These are phyloP conservation scores for Eucalyptus brandiana DNA, from an alignment of 345 rosid genomes.

Conservation along the genomic window DNA sequence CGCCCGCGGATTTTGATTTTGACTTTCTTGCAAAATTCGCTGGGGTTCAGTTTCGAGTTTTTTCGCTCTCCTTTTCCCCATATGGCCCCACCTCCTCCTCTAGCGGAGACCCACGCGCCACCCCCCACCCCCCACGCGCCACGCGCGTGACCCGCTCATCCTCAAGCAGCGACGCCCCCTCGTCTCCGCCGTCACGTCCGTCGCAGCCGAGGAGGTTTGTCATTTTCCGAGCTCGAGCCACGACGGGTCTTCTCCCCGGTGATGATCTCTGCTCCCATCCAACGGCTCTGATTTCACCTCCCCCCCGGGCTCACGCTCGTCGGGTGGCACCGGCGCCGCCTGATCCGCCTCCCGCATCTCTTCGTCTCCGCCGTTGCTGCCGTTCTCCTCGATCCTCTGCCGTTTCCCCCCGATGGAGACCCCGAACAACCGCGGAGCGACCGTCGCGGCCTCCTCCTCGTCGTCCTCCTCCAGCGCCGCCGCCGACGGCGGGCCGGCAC, in stretches of 20 bases:
- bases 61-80: neutral
- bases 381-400: conserved; percentile 33
- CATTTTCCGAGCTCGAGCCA: conserved; percentile 63
- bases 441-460: neutral
- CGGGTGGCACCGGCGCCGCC: neutral
- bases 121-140: neutral
- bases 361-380: neutral
- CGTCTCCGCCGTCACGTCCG: neutral
- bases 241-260: conserved; percentile 2
- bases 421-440: conserved; percentile 69
- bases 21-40: neutral
- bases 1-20: neutral
- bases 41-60: neutral
- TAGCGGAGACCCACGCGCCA: neutral
- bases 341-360: conserved; percentile 2
- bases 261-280: conserved; percentile 25
- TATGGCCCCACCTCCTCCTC: no score
- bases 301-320: conserved; percentile 3
- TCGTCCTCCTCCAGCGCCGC: neutral
- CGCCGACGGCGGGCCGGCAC: neutral
- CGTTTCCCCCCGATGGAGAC: conserved; percentile 78
- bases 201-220: neutral
- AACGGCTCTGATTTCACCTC: conserved; percentile 56
- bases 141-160: neutral
- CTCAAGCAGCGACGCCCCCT: neutral